Evolutionary conservation across 176 grass and related monocot genomes (phyloP).

Genomic region (Puya raimondii): DNA sequence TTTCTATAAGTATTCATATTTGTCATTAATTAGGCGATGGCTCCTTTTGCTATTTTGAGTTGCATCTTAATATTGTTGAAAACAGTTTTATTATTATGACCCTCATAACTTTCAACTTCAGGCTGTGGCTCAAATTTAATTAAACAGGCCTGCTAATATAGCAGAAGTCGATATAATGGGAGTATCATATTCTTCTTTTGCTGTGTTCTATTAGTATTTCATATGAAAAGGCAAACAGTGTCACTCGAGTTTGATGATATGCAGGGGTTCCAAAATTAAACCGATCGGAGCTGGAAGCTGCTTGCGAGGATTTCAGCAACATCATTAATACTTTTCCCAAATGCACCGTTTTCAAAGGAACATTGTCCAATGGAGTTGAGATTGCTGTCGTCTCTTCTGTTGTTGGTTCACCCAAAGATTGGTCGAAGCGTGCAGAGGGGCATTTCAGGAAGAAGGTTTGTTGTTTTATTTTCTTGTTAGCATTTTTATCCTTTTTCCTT

Average conservation of each 20-base stretch:
- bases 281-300: conserved; percentile 56
- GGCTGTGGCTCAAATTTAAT: not conserved
- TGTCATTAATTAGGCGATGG: no score
- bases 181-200: not conserved
- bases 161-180: not conserved
- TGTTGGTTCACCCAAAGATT: conserved; percentile 54
- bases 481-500: not conserved
- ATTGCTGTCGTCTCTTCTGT: conserved; percentile 66
- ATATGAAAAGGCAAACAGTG: not conserved
- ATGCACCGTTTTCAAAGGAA: conserved; percentile 85
- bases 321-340: conserved; percentile 58
- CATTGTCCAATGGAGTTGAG: conserved; percentile 66
- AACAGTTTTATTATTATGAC: no score
- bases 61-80: no score
- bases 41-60: no score
- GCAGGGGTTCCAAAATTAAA: conserved; percentile 70
- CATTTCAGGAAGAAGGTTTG: conserved; percentile 72
- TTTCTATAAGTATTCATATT: no score
- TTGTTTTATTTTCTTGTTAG: conserved; percentile 8
- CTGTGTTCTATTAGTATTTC: not conserved
- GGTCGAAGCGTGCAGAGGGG: conserved; percentile 57
- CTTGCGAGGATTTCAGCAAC: conserved; percentile 97
- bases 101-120: not conserved
- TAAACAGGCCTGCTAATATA: not conserved
- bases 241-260: conserved; percentile 2